A percentile compares a stretch with the other conserved stretches of the same genome.
phyloP scores from a whole-genome alignment of 139 green algal species.

The Marvania coccoides region DNA sequence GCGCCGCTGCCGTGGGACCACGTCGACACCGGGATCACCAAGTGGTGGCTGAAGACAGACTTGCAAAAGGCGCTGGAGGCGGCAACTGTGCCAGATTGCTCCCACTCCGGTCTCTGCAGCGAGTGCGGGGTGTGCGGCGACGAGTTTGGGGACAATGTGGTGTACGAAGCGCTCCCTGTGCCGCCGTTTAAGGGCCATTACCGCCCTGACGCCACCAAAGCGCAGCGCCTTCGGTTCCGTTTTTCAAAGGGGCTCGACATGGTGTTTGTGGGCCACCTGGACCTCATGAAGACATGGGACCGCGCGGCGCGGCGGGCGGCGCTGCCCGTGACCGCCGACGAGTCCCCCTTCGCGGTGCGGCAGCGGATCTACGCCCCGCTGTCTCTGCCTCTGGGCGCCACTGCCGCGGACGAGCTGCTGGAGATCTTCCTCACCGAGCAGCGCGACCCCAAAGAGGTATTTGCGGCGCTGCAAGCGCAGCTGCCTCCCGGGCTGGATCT shows the following conservation, averaged over 20 bases:
- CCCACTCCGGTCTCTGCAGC: constrained; percentile 52
- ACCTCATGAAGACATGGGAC: constrained; percentile 53
- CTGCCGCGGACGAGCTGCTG: constrained; percentile 38
- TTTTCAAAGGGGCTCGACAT: constrained; percentile 49
- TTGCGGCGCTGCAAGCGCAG: constrained; percentile 21
- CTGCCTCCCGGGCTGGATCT: constrained; percentile 34
- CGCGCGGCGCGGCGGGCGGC: constrained; percentile 47
- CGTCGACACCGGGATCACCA: constrained; percentile 61
- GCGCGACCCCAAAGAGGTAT: constrained; percentile 9
- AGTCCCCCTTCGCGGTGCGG: constrained; percentile 37
- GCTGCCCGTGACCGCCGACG: constrained; percentile 38
- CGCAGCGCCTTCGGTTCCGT: constrained; percentile 41
- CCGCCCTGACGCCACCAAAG: constrained; percentile 19
- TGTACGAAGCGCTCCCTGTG: constrained; percentile 46
- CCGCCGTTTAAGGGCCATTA: constrained; percentile 52
- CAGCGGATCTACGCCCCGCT: constrained; percentile 35
- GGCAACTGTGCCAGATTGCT: constrained; percentile 64
- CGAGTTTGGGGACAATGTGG: constrained; percentile 46
- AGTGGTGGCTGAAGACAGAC: constrained; percentile 72
- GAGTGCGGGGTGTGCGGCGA: constrained; percentile 73
- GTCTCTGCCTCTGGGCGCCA: constrained; percentile 53
- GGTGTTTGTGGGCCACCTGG: constrained; percentile 63
- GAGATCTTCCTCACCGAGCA: constrained; percentile 37
- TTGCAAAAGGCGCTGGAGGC: constrained; percentile 66
- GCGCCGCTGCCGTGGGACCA: constrained; percentile 68